Base-by-base conservation (phyloP, 306 rosid species). In the Gleditsia sinensis region DNA sequence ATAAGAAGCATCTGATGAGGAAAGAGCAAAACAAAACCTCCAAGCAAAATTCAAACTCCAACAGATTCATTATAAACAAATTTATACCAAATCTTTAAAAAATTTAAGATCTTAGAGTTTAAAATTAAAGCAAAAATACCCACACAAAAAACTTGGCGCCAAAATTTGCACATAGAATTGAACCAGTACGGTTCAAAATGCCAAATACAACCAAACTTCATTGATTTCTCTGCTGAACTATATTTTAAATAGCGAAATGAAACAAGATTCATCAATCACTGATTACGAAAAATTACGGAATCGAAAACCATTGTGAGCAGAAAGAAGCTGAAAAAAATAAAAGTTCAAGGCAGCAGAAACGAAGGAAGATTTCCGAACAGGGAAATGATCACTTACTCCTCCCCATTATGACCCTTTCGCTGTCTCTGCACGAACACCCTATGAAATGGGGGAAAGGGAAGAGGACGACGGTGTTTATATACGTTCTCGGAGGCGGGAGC, bases 311-410 rank as follows among this genome's bases (percentile, higher is more conserved):
- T 3, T 4, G 49, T 14, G 32, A 62, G 32, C 32, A 11, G 27
- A 19, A 62, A 20, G 32, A 64, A 24, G 21, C 53, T 12, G 8
- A 21, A 13, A 37, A 40, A 42, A 24, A 12, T 3, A 7, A 21
- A 2, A 6, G 54, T 2, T 23, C 54, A 5, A 49, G 8, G 61
- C 14, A 9, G 0, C 9, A 39, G 20, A 63, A 21, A 21, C 16
- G 2, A 33, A 63, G 9, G 30, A 40, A 23, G 4, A 7, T 3
- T 24, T 23, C 9, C 7, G 3, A 14, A 7, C 1, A 7, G 24
- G 3, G 45, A 13, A 27, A 30, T 9, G 7, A 37, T 25, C 24
- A 50, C 81, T 50, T 64, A 81, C 84, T 81, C 36, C 84, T 81
- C 30, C 84, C 84, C 84, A 81, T 81, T 69, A 58, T 66, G 46